Base-by-base conservation (phyloP, 2,329 filamentous ascomycete genomes). In the Paecilomyces sp. region DNA sequence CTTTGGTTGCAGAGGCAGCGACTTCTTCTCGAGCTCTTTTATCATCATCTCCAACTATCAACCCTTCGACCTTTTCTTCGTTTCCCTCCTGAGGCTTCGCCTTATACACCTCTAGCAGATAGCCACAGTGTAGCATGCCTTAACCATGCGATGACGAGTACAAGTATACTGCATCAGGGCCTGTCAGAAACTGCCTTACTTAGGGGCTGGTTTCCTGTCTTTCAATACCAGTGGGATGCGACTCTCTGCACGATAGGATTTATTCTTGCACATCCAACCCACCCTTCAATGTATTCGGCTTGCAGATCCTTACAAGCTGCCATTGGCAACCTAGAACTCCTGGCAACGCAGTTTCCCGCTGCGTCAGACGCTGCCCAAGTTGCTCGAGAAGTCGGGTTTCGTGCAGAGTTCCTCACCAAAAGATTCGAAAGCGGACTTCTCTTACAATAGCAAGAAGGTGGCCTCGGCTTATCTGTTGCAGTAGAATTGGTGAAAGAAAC, bases 1-100 rank as follows among this genome's bases (percentile, higher is more conserved):
- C 58, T 68, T 1, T 77, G 73, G 73, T 60, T 76, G 5, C 73
- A 74, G 56, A 69, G 70, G 4, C 74, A 77, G 61, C 72, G 72
- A 0, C 34, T 77, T 6, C 65, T 74, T 18, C 64, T 77, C 18
- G 75, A 77, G 59, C 59, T 76, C 13, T 53, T 73, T 6, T 77
- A 76, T 63, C 74, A 77, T 56, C 67, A 71, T 54, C 60, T 76
- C 1, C 58, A 60, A 41, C 65, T 70, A 50, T 71, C 68, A 59
- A 67, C 76, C 8, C 73, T 72, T 57, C 70, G 74, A 1, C 70
- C 72, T 0, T 74, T 76, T 56, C 71, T 77, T 54, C 65, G 65
- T 28, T 76, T 76, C 50, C 63, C 22, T 30, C 18, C 57, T 3
- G 15, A 55, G 8, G 30, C 50, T 31, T n/a, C 30, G 34, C 25